Percentiles rank a stretch among this genome's conserved stretches.
phyloP scores from a whole-genome alignment of 768 basidiomycete species.

The Chalciporus chontae region DNA sequence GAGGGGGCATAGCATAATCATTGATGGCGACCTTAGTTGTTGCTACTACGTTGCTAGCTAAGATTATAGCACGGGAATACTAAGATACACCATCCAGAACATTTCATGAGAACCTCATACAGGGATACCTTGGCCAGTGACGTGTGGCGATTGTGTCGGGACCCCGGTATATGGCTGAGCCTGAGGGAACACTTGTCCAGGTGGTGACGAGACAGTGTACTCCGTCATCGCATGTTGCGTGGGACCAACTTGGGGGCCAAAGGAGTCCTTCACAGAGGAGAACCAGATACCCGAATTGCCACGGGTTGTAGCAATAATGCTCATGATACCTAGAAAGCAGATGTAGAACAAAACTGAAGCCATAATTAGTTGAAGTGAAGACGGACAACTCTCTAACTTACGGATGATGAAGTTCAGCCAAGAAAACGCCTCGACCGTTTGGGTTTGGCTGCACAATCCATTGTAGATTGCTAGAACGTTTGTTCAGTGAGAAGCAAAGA shows the following conservation, averaged over 20 bases:
- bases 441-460: constrained; percentile 26
- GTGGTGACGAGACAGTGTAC: constrained; percentile 8
- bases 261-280: constrained; percentile 30
- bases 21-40: too few species aligned
- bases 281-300: constrained; percentile 32
- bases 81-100: too few species aligned
- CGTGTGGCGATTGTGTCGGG: not conserved
- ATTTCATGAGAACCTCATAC: not conserved
- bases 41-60: too few species aligned
- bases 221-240: constrained; percentile 17
- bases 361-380: not conserved
- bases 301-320: constrained; percentile 23
- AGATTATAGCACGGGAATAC: too few species aligned
- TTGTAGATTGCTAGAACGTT: constrained; percentile 6
- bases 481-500: constrained; percentile 1
- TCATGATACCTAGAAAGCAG: constrained; percentile 20
- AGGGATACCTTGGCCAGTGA: not conserved
- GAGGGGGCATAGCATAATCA: too few species aligned
- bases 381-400: constrained; percentile 12
- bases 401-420: constrained; percentile 36
- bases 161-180: constrained; percentile 6
- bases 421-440: constrained; percentile 34
- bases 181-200: not conserved
- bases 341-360: constrained; percentile 33
- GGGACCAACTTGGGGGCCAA: constrained; percentile 8